A percentile compares a stretch with the other conserved stretches of the same genome.
These are phyloP conservation scores for Fusarium chlamydosporum DNA, from an alignment of 2,329 filamentous ascomycete genomes.

Conservation along the genomic window DNA sequence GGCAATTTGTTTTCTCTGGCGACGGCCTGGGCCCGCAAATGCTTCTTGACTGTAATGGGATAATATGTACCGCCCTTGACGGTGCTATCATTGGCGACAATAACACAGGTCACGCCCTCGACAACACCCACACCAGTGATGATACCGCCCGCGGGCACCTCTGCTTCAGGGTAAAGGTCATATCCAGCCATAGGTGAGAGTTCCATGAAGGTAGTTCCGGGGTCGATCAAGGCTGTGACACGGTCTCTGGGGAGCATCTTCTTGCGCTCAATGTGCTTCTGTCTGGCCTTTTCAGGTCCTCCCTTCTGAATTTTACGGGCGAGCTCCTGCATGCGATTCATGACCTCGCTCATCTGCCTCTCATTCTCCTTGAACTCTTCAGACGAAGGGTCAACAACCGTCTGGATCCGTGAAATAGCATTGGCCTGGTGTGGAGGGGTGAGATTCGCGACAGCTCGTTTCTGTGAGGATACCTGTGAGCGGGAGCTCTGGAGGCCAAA, in stretches of 20 bases:
- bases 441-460: slow-evolving; percentile 76
- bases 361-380: slow-evolving; percentile 86
- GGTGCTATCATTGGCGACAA: slow-evolving; percentile 95
- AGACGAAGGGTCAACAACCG: slow-evolving; percentile 81
- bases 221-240: slow-evolving; percentile 87
- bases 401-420: slow-evolving; percentile 84
- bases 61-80: slow-evolving; percentile 98
- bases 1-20: slow-evolving; percentile 86
- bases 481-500: slow-evolving; percentile 57
- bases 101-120: slow-evolving; percentile 90
- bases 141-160: slow-evolving; percentile 90
- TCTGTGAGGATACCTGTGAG: slow-evolving; percentile 48
- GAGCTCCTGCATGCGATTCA: slow-evolving; percentile 76
- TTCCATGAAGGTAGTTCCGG: slow-evolving; percentile 91
- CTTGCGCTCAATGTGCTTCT: slow-evolving; percentile 87
- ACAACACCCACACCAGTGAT: slow-evolving; percentile 93
- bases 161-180: slow-evolving; percentile 86
- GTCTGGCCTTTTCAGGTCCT: slow-evolving; percentile 83
- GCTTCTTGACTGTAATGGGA: slow-evolving; percentile 97
- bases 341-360: slow-evolving; percentile 80
- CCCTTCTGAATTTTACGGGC: slow-evolving; percentile 80
- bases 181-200: slow-evolving; percentile 92
- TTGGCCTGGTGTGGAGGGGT: slow-evolving; percentile 84
- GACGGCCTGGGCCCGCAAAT: slow-evolving; percentile 90
- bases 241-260: slow-evolving; percentile 97